These are phyloP conservation scores for Vickermania spadyakhi DNA, from an alignment of 208 protist species.

Conservation along the genomic window DNA sequence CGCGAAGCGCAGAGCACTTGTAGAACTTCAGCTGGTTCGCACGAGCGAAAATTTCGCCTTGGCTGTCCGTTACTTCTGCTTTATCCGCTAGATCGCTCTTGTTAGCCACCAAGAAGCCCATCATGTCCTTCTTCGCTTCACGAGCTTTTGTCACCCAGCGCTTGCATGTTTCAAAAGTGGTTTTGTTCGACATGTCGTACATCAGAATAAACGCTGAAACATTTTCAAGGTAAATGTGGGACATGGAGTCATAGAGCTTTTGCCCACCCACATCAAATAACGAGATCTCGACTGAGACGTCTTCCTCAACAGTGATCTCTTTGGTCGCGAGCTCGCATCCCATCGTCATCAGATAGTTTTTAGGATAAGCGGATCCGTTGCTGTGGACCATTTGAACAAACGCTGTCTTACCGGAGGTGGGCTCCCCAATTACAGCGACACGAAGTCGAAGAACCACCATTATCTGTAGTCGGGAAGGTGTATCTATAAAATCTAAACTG, in stretches of 20 bases:
- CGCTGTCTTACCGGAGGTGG: conserved; percentile 85
- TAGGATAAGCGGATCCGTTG: conserved; percentile 78
- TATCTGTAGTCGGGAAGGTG: not conserved
- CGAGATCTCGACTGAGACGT: conserved; percentile 78
- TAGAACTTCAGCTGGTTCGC: conserved; percentile 72
- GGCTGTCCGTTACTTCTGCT: conserved; percentile 79
- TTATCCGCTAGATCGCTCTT: conserved; percentile 85
- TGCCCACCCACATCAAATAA: conserved; percentile 84
- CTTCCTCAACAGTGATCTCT: conserved; percentile 68
- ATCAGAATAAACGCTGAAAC: conserved; percentile 75
- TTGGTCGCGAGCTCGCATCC: conserved; percentile 89
- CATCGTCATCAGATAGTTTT: conserved; percentile 91
- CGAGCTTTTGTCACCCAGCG: conserved; percentile 64
- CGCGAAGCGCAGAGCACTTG: conserved; percentile 81
- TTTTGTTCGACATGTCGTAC: conserved; percentile 88
- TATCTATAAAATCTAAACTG: not conserved
- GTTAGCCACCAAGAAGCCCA: conserved; percentile 79
- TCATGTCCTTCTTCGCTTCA: conserved; percentile 45
- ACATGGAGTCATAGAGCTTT: conserved; percentile 77
- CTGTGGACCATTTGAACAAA: conserved; percentile 89
- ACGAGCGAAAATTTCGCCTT: conserved; percentile 68
- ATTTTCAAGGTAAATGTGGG: conserved; percentile 48
- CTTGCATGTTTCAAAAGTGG: conserved; percentile 80
- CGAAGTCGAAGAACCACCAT: conserved; percentile 86
- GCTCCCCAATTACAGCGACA: conserved; percentile 79